Evolutionary conservation across 2,329 filamentous ascomycete species (phyloP).

Genomic region (Colletotrichum zoysiae): DNA sequence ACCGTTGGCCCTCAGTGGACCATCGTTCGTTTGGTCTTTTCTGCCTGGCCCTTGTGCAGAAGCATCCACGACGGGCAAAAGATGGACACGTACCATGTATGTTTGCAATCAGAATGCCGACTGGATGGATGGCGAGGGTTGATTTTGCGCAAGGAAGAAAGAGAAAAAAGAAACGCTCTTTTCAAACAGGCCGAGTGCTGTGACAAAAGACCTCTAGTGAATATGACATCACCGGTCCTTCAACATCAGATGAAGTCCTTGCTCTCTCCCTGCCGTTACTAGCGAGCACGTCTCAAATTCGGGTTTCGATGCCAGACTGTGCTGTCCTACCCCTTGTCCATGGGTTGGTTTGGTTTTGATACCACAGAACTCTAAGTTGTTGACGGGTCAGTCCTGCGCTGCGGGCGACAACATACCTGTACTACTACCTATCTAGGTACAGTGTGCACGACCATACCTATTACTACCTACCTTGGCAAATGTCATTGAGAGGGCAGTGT

Average conservation of each 20-base stretch:
- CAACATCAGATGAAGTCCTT: background rate
- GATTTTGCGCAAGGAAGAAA: background rate
- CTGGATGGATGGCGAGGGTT: background rate
- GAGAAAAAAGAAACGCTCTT: background rate
- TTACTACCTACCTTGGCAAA: too few relatives aligned
- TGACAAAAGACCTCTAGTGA: background rate
- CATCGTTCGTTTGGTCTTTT: background rate
- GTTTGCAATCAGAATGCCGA: constrained; percentile 6
- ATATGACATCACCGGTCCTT: constrained; percentile 16
- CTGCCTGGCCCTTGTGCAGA: constrained; percentile 1
- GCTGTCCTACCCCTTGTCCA: constrained; percentile 30
- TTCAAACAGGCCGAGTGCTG: constrained; percentile 18
- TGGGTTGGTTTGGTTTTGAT: background rate
- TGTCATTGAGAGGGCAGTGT: too few relatives aligned
- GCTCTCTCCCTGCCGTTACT: background rate
- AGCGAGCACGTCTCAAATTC: background rate
- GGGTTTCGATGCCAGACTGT: constrained; percentile 2
- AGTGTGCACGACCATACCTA: too few relatives aligned
- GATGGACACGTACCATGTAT: constrained; percentile 17
- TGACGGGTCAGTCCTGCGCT: background rate
- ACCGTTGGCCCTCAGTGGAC: background rate
- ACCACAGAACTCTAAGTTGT: background rate
- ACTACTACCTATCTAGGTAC: too few relatives aligned
- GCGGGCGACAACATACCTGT: too few relatives aligned
- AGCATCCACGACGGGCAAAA: background rate